These are phyloP conservation scores for Arthrobotrys conoides DNA, from an alignment of 2,329 filamentous ascomycete species.

Conservation along the genomic window DNA sequence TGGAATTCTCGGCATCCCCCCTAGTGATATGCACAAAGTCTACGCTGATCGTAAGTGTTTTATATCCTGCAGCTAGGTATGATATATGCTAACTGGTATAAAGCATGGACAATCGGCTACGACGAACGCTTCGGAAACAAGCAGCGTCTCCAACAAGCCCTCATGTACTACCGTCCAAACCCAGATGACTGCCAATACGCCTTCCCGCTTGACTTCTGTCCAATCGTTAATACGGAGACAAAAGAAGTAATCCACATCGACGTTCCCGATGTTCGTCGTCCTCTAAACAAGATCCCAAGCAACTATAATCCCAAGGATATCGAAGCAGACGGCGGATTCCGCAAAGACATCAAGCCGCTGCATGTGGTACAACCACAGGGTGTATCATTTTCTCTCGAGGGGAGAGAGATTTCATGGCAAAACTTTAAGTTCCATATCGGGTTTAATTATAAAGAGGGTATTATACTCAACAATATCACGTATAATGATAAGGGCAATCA, in stretches of 20 bases:
- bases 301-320: constrained; percentile 85
- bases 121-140: constrained; percentile 87
- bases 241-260: constrained; percentile 86
- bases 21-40: constrained; percentile 91
- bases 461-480: constrained; percentile 89
- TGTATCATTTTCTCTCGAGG: constrained; percentile 84
- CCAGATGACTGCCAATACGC: constrained; percentile 90
- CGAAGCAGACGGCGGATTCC: constrained; percentile 80
- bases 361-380: constrained; percentile 90
- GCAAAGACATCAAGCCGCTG: constrained; percentile 85
- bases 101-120: constrained; percentile 93
- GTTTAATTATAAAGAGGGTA: constrained; percentile 94
- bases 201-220: constrained; percentile 92
- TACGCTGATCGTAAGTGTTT: constrained; percentile 84
- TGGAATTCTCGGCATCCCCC: constrained; percentile 82
- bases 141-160: constrained; percentile 86
- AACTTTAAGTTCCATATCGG: constrained; percentile 94
- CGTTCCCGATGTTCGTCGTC: constrained; percentile 81
- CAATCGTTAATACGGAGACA: constrained; percentile 87
- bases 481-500: constrained; percentile 86
- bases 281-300: constrained; percentile 80
- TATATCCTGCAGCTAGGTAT: too few species aligned
- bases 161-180: constrained; percentile 95
- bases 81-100: neutral
- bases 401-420: constrained; percentile 85